Conservation (phyloP, 2,329 filamentous ascomycete species). For the Calonectria pseudoturangicola region DNA sequence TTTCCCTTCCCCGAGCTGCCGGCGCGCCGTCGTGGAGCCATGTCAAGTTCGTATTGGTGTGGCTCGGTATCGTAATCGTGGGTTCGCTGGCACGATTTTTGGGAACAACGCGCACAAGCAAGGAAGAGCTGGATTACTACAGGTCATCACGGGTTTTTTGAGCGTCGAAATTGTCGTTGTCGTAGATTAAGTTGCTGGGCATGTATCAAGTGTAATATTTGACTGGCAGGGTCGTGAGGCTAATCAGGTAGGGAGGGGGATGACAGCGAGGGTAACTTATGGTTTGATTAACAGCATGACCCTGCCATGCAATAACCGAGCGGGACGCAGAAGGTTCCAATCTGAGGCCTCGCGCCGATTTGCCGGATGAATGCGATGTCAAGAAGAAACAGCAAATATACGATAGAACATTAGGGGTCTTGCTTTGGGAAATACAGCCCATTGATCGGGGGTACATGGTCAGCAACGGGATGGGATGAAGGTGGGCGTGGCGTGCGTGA, state of each 20-base stretch:
- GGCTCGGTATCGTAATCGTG: conserved; percentile 9
- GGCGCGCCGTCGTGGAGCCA: conserved; percentile 11
- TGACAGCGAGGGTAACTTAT: neutral
- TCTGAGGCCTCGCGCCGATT: no score
- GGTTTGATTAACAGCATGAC: conserved; percentile 23
- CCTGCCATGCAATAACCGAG: conserved; percentile 10
- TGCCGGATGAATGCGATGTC: no score
- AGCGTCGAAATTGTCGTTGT: neutral
- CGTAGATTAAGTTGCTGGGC: conserved; percentile 19
- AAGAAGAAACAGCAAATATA: no score
- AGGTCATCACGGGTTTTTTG: neutral
- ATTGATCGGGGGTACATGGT: neutral
- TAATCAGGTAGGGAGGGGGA: conserved; percentile 17
- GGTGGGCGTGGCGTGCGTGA: conserved; percentile 6
- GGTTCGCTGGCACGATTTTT: neutral
- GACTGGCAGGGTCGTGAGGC: neutral
- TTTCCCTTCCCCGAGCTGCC: neutral
- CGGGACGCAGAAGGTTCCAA: neutral
- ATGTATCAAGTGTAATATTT: conserved; percentile 1
- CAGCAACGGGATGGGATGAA: neutral
- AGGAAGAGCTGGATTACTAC: neutral
- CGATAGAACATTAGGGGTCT: no score
- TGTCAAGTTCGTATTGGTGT: conserved; percentile 13
- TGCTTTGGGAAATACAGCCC: neutral
- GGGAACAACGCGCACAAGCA: neutral